Percentiles rank a stretch among this genome's conserved stretches.
phyloP scores from a whole-genome alignment of 495 filamentous ascomycete genomes.

The Lophium mytilinum region DNA sequence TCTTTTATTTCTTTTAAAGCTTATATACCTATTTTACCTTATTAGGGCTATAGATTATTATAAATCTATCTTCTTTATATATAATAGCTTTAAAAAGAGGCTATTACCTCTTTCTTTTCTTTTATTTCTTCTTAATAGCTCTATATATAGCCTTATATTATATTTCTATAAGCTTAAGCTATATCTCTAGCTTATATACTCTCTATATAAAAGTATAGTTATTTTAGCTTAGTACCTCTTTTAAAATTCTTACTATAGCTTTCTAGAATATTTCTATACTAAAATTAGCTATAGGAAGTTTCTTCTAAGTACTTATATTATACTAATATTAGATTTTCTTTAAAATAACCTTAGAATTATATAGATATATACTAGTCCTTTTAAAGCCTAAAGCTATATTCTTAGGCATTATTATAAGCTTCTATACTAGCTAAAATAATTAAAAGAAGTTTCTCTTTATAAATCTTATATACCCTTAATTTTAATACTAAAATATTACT shows the following conservation, averaged over 20 bases:
- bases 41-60: neutral
- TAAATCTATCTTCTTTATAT: neutral
- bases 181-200: neutral
- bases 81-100: neutral
- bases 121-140: neutral
- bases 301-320: neutral
- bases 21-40: neutral
- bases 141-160: neutral
- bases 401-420: neutral
- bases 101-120: neutral
- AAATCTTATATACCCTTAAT: neutral
- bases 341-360: neutral
- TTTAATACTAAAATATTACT: neutral
- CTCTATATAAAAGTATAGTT: neutral
- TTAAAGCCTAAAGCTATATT: neutral
- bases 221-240: neutral
- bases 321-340: neutral
- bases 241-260: neutral
- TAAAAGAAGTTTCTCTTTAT: neutral
- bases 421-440: neutral
- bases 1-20: neutral
- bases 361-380: neutral
- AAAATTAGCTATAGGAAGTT: neutral
- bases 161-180: neutral
- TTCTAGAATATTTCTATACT: neutral